phyloP scores from a whole-genome alignment of 306 rosid genomes.

The Castanospermum australe region DNA sequence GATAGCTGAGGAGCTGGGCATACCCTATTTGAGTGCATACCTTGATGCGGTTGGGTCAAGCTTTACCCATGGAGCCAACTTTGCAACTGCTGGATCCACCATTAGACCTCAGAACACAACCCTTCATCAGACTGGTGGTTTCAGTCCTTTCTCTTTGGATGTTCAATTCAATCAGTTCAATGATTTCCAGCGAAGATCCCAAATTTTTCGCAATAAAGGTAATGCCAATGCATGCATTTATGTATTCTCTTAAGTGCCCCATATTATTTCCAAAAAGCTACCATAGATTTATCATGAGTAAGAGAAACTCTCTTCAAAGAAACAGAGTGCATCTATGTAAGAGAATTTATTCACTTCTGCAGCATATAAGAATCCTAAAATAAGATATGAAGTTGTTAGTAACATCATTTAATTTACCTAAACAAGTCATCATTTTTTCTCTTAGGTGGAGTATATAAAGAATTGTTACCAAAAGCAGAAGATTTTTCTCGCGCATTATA shows the following conservation, averaged over 20 bases:
- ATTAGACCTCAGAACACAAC: slow-evolving; percentile 75
- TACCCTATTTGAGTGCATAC: slow-evolving; percentile 67
- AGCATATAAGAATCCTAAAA: too few species aligned
- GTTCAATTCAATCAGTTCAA: slow-evolving; percentile 63
- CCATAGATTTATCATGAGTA: not conserved
- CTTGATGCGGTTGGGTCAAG: slow-evolving; percentile 76
- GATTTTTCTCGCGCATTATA: slow-evolving; percentile 56
- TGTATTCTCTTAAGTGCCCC: not conserved
- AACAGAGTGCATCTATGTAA: not conserved
- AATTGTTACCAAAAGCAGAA: slow-evolving; percentile 53
- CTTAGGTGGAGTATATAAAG: slow-evolving; percentile 45
- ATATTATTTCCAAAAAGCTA: too few species aligned
- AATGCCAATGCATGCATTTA: not conserved
- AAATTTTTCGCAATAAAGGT: slow-evolving; percentile 51
- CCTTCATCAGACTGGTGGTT: slow-evolving; percentile 61
- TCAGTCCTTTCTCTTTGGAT: slow-evolving; percentile 71
- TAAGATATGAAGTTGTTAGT: too few species aligned
- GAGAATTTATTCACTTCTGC: too few species aligned
- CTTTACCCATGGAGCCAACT: slow-evolving; percentile 74
- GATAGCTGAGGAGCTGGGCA: slow-evolving; percentile 51
- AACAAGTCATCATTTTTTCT: not conserved
- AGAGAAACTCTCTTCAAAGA: not conserved
- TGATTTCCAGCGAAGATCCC: slow-evolving; percentile 63
- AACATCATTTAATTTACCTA: not conserved
- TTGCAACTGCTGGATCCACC: slow-evolving; percentile 91